Percentiles rank a stretch among this genome's conserved stretches.
These are phyloP conservation scores for Trifolium repens DNA, from an alignment of 306 rosid species.

Conservation along the genomic window DNA sequence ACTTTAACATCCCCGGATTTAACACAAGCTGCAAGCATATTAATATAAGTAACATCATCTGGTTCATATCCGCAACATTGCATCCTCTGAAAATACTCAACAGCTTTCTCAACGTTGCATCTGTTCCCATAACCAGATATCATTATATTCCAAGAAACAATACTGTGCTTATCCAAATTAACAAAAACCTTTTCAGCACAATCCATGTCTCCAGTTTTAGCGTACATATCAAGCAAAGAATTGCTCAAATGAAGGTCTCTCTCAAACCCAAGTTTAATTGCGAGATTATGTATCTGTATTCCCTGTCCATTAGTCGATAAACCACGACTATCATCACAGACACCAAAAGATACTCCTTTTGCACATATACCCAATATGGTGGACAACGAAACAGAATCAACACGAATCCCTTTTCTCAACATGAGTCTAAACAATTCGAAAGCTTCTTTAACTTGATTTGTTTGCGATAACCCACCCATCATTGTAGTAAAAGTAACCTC, in stretches of 20 bases:
- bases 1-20: constrained; percentile 66
- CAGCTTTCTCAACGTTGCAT: constrained; percentile 53
- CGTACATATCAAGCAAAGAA: constrained; percentile 78
- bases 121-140: constrained; percentile 71
- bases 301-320: constrained; percentile 47
- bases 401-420: constrained; percentile 57
- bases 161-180: constrained; percentile 47
- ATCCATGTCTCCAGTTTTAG: constrained; percentile 65
- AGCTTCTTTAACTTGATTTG: constrained; percentile 56
- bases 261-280: constrained; percentile 68
- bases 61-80: constrained; percentile 57
- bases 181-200: constrained; percentile 64
- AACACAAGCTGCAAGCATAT: constrained; percentile 69
- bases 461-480: constrained; percentile 65
- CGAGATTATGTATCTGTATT: constrained; percentile 57
- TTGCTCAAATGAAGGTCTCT: constrained; percentile 69
- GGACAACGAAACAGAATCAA: constrained; percentile 75
- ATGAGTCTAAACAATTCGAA: constrained; percentile 60
- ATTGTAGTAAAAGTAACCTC: constrained; percentile 79
- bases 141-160: constrained; percentile 84
- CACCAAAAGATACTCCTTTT: constrained; percentile 45
- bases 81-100: constrained; percentile 62
- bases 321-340: constrained; percentile 32
- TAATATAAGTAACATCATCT: constrained; percentile 72
- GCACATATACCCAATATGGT: constrained; percentile 66